These are phyloP conservation scores for Kuraishia floccosa DNA, from an alignment of 805 yeast genomes.

Conservation along the genomic window DNA sequence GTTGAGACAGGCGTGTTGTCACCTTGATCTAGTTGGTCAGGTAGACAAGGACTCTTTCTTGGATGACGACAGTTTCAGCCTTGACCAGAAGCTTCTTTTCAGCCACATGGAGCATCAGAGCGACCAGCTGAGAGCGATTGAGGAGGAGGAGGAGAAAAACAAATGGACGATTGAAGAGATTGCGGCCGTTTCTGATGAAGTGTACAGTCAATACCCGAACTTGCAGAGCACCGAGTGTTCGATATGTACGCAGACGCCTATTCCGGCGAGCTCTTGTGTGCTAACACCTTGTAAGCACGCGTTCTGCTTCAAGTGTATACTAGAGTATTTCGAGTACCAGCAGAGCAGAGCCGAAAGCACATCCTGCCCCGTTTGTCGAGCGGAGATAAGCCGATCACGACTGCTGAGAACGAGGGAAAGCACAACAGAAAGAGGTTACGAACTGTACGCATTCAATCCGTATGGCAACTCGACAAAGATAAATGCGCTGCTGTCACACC, in stretches of 20 bases:
- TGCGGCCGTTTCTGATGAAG: constrained; percentile 12
- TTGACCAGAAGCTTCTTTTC: constrained; percentile 2
- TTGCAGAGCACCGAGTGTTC: constrained; percentile 61
- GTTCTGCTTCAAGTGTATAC: constrained; percentile 63
- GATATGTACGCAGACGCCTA: constrained; percentile 67
- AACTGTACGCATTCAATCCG: constrained; percentile 32
- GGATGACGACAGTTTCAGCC: constrained; percentile 34
- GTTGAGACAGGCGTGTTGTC: constrained; percentile 83
- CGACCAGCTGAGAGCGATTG: constrained; percentile 11
- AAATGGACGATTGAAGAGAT: constrained; percentile 13
- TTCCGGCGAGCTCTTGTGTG: constrained; percentile 34
- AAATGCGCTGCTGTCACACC: constrained; percentile 52
- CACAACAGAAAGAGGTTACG: constrained; percentile 8
- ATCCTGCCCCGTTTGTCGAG: constrained; percentile 73
- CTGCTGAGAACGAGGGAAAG: constrained; percentile 27
- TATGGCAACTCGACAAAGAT: constrained; percentile 60
- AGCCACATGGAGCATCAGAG: constrained; percentile 2
- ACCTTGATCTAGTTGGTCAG: constrained; percentile 51
- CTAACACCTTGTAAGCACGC: constrained; percentile 72
- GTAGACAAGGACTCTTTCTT: constrained; percentile 25
- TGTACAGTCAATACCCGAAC: constrained; percentile 19
- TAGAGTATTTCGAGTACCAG: constrained; percentile 69
- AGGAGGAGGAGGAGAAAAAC: constrained; percentile 13
- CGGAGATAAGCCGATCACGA: constrained; percentile 33
- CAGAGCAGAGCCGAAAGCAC: constrained; percentile 18